These are phyloP conservation scores for Trichosporon faecale DNA, from an alignment of 1,284 basidiomycete genomes.

Conservation along the genomic window DNA sequence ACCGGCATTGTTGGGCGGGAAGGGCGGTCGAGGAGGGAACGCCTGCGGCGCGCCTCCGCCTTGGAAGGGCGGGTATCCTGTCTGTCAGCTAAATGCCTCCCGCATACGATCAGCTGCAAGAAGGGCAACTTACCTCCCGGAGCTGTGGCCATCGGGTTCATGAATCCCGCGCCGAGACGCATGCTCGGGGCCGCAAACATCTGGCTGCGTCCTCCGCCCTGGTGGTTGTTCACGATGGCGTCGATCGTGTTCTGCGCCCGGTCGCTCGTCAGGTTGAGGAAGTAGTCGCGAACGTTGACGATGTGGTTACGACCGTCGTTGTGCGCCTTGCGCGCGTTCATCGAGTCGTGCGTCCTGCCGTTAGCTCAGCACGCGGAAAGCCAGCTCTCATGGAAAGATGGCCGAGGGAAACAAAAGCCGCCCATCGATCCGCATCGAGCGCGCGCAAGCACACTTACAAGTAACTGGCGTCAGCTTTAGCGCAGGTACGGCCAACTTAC, in stretches of 20 bases:
- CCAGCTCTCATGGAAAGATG: too few species aligned
- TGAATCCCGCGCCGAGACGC: constrained; percentile 46
- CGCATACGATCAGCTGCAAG: too few species aligned
- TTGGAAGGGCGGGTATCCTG: constrained; percentile 19
- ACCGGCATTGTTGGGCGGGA: constrained; percentile 57
- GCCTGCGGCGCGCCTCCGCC: constrained; percentile 53
- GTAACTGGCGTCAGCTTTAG: constrained; percentile 56
- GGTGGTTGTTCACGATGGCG: constrained; percentile 88
- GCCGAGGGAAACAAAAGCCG: too few species aligned
- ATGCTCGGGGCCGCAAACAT: constrained; percentile 70
- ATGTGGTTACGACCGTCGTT: constrained; percentile 96
- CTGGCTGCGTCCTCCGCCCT: constrained; percentile 55
- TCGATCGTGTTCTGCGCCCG: constrained; percentile 95
- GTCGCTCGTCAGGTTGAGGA: constrained; percentile 90
- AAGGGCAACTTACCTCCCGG: constrained; percentile 20
- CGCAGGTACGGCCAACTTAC: constrained; percentile 22
- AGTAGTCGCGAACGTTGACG: constrained; percentile 94
- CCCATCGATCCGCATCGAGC: constrained; percentile 9
- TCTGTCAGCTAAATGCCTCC: neutral
- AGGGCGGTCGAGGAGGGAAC: constrained; percentile 64
- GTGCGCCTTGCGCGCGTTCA: constrained; percentile 85
- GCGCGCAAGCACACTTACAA: constrained; percentile 29
- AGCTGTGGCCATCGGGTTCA: constrained; percentile 40
- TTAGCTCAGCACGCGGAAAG: neutral
- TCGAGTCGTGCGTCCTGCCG: constrained; percentile 43